A percentile compares a stretch with the other conserved stretches of the same genome.
phyloP scores from a whole-genome alignment of 225 moss, liverwort and hornwort species.

The Climacium dendroides region DNA sequence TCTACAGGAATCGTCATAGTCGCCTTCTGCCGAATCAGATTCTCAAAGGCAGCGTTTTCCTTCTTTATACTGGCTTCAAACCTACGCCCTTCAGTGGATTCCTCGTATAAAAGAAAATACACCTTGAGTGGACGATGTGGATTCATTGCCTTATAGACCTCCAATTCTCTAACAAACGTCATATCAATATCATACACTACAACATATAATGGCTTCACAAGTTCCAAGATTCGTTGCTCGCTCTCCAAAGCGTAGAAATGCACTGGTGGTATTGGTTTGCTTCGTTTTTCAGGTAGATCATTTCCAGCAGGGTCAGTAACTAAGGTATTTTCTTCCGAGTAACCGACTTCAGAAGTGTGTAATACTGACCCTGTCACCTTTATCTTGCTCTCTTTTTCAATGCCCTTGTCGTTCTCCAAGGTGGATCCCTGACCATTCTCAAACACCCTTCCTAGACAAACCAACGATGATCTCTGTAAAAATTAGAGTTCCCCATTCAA shows the following conservation, averaged over 20 bases:
- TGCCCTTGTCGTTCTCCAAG: conserved; percentile 6
- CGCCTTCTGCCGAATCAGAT: conserved; percentile 85
- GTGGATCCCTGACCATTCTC: conserved; percentile 7
- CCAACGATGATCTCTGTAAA: not conserved
- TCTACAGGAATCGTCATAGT: conserved; percentile 98
- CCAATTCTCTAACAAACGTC: conserved; percentile 88
- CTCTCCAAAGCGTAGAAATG: conserved; percentile 91
- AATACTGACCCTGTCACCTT: conserved; percentile 5
- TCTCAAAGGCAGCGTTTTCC: conserved; percentile 83
- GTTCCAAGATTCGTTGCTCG: conserved; percentile 79
- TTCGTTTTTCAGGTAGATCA: not conserved
- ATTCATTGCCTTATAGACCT: conserved; percentile 74
- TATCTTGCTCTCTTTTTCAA: conserved; percentile 1
- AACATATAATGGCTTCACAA: conserved; percentile 68
- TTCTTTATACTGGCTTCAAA: conserved; percentile 85
- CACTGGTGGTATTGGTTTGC: conserved; percentile 56
- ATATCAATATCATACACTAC: conserved; percentile 92
- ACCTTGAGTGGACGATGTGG: conserved; percentile 53
- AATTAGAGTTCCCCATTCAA: not conserved
- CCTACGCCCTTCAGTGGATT: conserved; percentile 77
- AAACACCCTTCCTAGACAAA: conserved; percentile 17
- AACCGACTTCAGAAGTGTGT: conserved; percentile 4
- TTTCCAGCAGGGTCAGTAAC: not conserved
- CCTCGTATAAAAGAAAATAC: conserved; percentile 89
- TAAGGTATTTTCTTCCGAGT: not conserved